phyloP scores from a whole-genome alignment of 2,329 filamentous ascomycete genomes.

The Penicillium verrucosum region DNA sequence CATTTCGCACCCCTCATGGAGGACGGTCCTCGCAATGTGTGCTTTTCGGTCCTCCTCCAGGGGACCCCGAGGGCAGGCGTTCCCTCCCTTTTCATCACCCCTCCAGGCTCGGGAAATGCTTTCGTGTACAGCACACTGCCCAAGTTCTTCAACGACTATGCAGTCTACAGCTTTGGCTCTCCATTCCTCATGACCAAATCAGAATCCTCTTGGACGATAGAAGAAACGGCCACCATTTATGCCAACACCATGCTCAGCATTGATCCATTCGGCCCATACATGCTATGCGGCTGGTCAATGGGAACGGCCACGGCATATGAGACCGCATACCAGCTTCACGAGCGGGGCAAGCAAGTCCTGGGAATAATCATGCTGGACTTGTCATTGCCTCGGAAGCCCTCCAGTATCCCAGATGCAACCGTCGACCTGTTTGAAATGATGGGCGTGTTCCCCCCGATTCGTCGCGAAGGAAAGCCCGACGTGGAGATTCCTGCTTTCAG shows the following conservation, averaged over 20 bases:
- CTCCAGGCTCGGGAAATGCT: constrained; percentile 13
- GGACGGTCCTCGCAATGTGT: not conserved
- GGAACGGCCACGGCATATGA: constrained; percentile 8
- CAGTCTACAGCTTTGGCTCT: constrained; percentile 12
- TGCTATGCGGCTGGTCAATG: constrained; percentile 14
- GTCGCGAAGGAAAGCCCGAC: constrained; percentile 8
- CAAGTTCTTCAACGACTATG: constrained; percentile 8
- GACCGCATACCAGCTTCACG: constrained; percentile 4
- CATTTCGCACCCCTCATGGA: not conserved
- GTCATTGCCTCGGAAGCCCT: not conserved
- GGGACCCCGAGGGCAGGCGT: constrained; percentile 6
- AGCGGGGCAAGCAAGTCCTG: constrained; percentile 5
- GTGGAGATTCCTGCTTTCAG: constrained; percentile 10
- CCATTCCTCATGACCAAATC: constrained; percentile 15
- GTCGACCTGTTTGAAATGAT: constrained; percentile 10
- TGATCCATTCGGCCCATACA: constrained; percentile 8
- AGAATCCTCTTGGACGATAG: constrained; percentile 10
- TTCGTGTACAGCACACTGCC: constrained; percentile 6
- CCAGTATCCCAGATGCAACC: not conserved
- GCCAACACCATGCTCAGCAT: constrained; percentile 9
- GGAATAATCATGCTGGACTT: constrained; percentile 5
- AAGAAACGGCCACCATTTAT: constrained; percentile 9
- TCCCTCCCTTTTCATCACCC: constrained; percentile 8
- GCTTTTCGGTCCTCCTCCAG: constrained; percentile 8
- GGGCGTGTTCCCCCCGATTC: constrained; percentile 9